Evolutionary conservation across 306 rosid species (phyloP), one percentile per base, ranked within the genome.

Genomic region (Pyrus bretschneideri): DNA sequence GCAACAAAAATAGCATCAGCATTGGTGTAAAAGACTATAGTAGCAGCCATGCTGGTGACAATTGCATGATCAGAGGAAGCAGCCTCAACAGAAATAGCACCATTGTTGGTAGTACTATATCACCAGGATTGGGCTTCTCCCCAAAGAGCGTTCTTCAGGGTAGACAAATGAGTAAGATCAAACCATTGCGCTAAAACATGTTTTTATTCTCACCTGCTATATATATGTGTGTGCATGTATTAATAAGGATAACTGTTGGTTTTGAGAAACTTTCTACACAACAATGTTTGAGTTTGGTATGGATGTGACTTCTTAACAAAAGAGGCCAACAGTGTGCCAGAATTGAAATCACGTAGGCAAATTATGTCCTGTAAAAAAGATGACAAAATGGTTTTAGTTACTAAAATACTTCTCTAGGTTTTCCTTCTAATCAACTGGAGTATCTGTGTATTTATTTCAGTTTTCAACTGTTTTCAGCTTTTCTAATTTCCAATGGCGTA

Each of bases 81-180:
- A 62, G 67, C 74, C 62, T 67, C 44, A 78, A 75, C 57, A 78
- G 81, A 81, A 82, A 75, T 70, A 71, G 63, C 54, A 33, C 57
- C 17, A 70, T 52, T 82, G 78, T 80, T 67, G 67, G 77, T 52
- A 83, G 70, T 63, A 76, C 33, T 45, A 19, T 79, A 54, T 68
- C 90, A 42, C 77, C 70, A 1, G 85, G 88, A 73, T 76, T 86
- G 40, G 91, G 83, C 72, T 86, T 93, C 86, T 91, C 98, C 49
- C 96, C 96, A 2, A 87, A 62, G 77, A 93, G 96, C 67, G 96
- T 91, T 83, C 93, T 91, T 79, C 93, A 83, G 84, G 96, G 88
- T 87, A 83, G 63, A 46, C 58, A 29, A 55, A 46, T 22, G 79
- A 52, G 76, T 73, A 73, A 27, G 61, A 45, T 14, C 31, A 1